phyloP scores from a whole-genome alignment of 192 early-diverging fungal species.

The Haplosporangium gracile region DNA sequence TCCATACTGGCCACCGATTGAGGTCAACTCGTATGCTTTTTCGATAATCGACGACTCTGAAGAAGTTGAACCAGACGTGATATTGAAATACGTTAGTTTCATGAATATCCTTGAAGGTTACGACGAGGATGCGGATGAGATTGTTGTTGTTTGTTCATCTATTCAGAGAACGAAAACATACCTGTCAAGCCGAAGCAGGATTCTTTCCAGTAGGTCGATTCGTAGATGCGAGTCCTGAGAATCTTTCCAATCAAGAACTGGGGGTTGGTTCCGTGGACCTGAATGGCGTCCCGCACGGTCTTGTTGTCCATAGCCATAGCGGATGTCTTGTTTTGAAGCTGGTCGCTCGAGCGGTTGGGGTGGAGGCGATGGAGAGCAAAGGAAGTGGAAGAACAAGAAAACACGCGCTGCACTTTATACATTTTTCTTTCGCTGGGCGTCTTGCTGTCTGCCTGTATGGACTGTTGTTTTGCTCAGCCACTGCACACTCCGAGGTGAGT shows the following conservation, averaged over 20 bases:
- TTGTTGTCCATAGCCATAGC: conserved; percentile 73
- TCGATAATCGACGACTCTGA: conserved; percentile 89
- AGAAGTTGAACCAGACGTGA: not conserved
- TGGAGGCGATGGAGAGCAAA: not conserved
- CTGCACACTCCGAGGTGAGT: conserved; percentile 6
- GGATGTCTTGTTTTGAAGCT: not conserved
- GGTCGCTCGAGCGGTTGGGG: not conserved
- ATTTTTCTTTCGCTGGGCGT: not conserved
- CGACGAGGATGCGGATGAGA: no score
- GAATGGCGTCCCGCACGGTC: conserved; percentile 75
- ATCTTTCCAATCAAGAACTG: conserved; percentile 97
- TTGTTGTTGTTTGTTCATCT: no score
- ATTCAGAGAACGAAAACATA: conserved; percentile 19
- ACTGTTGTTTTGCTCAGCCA: conserved; percentile 12
- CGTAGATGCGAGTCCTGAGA: conserved; percentile 89
- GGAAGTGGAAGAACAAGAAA: not conserved
- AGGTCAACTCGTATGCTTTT: conserved; percentile 80
- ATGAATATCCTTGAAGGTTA: no score
- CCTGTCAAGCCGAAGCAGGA: conserved; percentile 93
- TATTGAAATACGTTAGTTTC: not conserved
- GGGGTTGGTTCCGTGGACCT: conserved; percentile 92
- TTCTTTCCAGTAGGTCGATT: conserved; percentile 97
- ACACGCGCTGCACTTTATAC: not conserved
- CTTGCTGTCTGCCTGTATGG: not conserved
- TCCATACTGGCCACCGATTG: conserved; percentile 89